Evolutionary conservation across 768 basidiomycete genomes (phyloP), one percentile per base, ranked within the genome.

Genomic region (Mycena filopes): DNA sequence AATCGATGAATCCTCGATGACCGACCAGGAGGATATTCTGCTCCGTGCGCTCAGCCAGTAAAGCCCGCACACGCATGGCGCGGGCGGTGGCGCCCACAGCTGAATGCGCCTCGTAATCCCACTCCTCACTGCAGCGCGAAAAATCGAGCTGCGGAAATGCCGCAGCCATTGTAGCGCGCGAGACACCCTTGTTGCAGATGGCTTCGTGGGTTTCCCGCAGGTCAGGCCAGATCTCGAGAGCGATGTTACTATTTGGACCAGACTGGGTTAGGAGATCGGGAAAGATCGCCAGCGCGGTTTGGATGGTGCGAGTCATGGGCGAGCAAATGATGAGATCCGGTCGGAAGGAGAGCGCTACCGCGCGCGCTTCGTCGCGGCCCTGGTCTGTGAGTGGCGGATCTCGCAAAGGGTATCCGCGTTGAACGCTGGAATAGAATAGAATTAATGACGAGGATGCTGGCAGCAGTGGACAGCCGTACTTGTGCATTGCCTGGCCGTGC

Each of bases 311-410:
- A 13, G 51, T 54, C 70, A 70, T 70, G 10, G 70, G 70, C 13
- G 70, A 70, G 18, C 66, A 68, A 46, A 70, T 65, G 13, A 70
- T 62, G 49, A 70, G 67, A 33, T 70, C 69, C 1, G 69, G 69
- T 16, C 50, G 46, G 53, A 70, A 67, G 36, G 10, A 20, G 11
- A 65, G 20, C 26, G 31, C 21, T 10, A 64, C 51, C 2, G 26
- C 28, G 29, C 55, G 6, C 26, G 69, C 67, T 61, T 70, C 63
- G 40, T 40, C 57, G 11, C 68, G 33, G 26, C 69, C 69, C 23
- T 56, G 62, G 20, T 60, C 66, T 11, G 69, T 70, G 10, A 70
- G 63, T 10, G 69, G 69, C 12, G 69, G 69, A 31, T 70, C 69
- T 41, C 63, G 69, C 16, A 60, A 41, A 31, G 69, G 66, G 51